Conservation (phyloP, 768 basidiomycete genomes). For the Naganishia antarctica region DNA sequence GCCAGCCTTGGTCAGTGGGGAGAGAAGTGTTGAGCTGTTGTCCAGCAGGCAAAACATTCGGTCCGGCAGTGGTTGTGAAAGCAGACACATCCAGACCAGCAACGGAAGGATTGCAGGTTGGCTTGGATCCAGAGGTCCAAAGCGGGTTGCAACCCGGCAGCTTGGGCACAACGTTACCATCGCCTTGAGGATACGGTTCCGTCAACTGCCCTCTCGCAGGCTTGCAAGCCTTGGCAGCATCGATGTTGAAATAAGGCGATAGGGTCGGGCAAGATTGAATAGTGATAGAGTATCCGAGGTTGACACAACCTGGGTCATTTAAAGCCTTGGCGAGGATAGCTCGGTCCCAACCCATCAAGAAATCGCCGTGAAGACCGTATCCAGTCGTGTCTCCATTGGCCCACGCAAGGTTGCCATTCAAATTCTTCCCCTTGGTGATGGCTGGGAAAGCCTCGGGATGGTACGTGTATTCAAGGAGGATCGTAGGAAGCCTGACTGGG, state of each 20-base stretch:
- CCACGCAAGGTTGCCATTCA: constrained; percentile 40
- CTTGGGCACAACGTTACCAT: constrained; percentile 31
- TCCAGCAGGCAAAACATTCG: constrained; percentile 28
- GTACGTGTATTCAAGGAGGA: constrained; percentile 42
- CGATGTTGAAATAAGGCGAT: constrained; percentile 6
- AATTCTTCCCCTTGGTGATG: constrained; percentile 13
- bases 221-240: constrained; percentile 28
- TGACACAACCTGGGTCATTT: constrained; percentile 44
- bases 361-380: constrained; percentile 55
- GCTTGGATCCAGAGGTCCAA: constrained; percentile 42
- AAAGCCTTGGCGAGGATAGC: constrained; percentile 59
- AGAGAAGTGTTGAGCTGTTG: constrained; percentile 27
- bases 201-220: constrained; percentile 33
- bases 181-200: constrained; percentile 31
- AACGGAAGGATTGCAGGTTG: constrained; percentile 34
- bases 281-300: constrained; percentile 3
- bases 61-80: constrained; percentile 35
- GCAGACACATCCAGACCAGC: constrained; percentile 31
- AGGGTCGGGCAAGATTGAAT: constrained; percentile 1
- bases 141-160: constrained; percentile 45
- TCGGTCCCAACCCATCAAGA: constrained; percentile 54
- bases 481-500: constrained; percentile 41
- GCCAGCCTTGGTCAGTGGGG: constrained; percentile 40
- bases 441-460: constrained; percentile 30
- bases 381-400: constrained; percentile 63